These are phyloP conservation scores for Stagonosporopsis chrysanthemi DNA, from an alignment of 2,329 filamentous ascomycete species.

Conservation along the genomic window DNA sequence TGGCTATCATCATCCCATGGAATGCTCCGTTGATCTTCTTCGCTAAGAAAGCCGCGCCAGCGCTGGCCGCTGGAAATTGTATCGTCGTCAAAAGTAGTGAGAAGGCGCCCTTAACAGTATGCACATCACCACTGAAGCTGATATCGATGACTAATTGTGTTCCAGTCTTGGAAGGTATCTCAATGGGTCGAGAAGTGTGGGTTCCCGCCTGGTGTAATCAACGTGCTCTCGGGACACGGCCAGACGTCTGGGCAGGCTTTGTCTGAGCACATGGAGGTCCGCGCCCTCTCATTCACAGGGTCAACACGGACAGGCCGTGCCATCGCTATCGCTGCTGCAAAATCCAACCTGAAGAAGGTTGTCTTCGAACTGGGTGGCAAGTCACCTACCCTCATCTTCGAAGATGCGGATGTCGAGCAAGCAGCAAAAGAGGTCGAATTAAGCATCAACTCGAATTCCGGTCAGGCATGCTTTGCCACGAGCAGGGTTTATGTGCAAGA, in stretches of 20 bases:
- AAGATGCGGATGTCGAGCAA: slow-evolving; percentile 79
- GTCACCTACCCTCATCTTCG: slow-evolving; percentile 81
- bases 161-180: slow-evolving; percentile 76
- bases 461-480: slow-evolving; percentile 67
- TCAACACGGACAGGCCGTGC: slow-evolving; percentile 86
- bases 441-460: slow-evolving; percentile 62
- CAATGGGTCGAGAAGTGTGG: slow-evolving; percentile 79
- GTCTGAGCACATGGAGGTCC: slow-evolving; percentile 79
- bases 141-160: neutral
- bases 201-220: slow-evolving; percentile 80
- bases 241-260: slow-evolving; percentile 77
- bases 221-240: slow-evolving; percentile 79
- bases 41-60: slow-evolving; percentile 36
- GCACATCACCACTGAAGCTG: neutral
- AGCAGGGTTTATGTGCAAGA: slow-evolving; percentile 65
- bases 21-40: slow-evolving; percentile 39
- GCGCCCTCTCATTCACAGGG: slow-evolving; percentile 83
- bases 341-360: slow-evolving; percentile 83
- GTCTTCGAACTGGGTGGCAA: slow-evolving; percentile 87
- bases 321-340: slow-evolving; percentile 73
- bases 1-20: slow-evolving; percentile 78
- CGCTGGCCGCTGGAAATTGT: slow-evolving; percentile 37
- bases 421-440: slow-evolving; percentile 63
- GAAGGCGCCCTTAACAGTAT: slow-evolving; percentile 70
- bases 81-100: slow-evolving; percentile 41